These are phyloP conservation scores for Ochromonas danica DNA, from an alignment of 108 stramenopile species.

Conservation along the genomic window DNA sequence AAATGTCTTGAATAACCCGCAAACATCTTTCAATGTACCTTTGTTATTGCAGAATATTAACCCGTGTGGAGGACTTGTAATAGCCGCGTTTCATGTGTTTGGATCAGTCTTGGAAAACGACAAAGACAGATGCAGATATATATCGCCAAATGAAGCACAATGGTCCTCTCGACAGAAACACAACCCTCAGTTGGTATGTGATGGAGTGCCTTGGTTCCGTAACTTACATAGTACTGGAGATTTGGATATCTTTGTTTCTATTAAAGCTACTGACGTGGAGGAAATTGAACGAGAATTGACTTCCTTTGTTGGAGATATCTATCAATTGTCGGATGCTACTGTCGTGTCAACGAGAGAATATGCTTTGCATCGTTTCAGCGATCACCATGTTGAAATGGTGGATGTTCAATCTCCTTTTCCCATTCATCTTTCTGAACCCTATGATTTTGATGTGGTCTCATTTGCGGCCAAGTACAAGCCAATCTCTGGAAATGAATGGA, in stretches of 20 bases:
- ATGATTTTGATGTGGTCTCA: neutral
- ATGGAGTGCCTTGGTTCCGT: no score
- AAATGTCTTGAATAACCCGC: neutral
- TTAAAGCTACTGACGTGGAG: neutral
- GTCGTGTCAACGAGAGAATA: neutral
- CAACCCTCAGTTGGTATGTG: no score
- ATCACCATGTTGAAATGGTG: neutral
- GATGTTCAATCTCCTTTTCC: neutral
- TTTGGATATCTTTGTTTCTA: neutral
- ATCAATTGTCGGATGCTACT: neutral
- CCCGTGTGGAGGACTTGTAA: neutral
- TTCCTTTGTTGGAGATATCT: neutral
- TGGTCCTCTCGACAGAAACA: no score
- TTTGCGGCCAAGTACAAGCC: neutral
- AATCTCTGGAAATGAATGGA: no score
- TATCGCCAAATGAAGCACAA: no score
- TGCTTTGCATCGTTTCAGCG: neutral
- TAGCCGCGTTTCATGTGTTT: neutral
- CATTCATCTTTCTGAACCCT: neutral
- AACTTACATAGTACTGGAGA: no score
- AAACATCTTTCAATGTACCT: neutral
- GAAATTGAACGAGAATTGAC: neutral
- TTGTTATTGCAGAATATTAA: neutral
- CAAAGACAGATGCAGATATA: no score
- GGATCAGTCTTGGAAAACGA: neutral